These are phyloP conservation scores for Phyllosticta citrichinensis DNA, from an alignment of 2,329 filamentous ascomycete species.

Conservation along the genomic window DNA sequence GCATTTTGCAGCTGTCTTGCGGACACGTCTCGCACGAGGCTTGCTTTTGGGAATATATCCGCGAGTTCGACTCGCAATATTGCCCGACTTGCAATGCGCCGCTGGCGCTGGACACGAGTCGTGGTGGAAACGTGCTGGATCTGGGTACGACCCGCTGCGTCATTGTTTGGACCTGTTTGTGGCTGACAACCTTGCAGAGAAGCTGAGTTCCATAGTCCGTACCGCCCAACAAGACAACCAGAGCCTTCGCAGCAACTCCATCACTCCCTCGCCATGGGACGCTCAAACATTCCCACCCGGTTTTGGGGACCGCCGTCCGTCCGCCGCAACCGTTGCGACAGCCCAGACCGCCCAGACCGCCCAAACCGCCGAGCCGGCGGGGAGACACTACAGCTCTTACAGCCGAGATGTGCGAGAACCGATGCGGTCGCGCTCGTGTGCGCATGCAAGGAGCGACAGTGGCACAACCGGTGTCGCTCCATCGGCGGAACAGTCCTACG, in stretches of 20 bases:
- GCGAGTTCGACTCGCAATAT: conserved; percentile 85
- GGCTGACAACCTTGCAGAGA: conserved; percentile 52
- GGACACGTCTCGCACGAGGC: conserved; percentile 96
- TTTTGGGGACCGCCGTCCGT: conserved; percentile 27
- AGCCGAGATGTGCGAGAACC: conserved; percentile 18
- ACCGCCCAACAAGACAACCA: conserved; percentile 48
- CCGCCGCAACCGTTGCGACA: conserved; percentile 6
- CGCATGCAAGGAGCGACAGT: conserved; percentile 69
- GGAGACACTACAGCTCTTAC: conserved; percentile 16
- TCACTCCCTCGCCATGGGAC: conserved; percentile 59
- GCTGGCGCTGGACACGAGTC: conserved; percentile 80
- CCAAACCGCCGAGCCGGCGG: conserved; percentile 14
- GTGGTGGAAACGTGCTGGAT: conserved; percentile 85
- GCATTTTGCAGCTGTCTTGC: conserved; percentile 91
- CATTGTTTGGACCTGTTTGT: conserved; percentile 11
- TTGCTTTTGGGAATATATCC: conserved; percentile 97
- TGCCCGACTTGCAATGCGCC: conserved; percentile 92
- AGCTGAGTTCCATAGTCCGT: conserved; percentile 86
- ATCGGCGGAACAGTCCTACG: conserved; percentile 70
- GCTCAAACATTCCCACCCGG: conserved; percentile 17
- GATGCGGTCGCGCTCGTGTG: conserved; percentile 29
- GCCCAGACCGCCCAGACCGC: not conserved
- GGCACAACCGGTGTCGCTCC: conserved; percentile 46
- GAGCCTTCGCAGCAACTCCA: conserved; percentile 19
- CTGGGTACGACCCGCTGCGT: conserved; percentile 52